These are phyloP conservation scores for Globisporangium spinosum DNA, from an alignment of 352 stramenopile genomes.

Conservation along the genomic window DNA sequence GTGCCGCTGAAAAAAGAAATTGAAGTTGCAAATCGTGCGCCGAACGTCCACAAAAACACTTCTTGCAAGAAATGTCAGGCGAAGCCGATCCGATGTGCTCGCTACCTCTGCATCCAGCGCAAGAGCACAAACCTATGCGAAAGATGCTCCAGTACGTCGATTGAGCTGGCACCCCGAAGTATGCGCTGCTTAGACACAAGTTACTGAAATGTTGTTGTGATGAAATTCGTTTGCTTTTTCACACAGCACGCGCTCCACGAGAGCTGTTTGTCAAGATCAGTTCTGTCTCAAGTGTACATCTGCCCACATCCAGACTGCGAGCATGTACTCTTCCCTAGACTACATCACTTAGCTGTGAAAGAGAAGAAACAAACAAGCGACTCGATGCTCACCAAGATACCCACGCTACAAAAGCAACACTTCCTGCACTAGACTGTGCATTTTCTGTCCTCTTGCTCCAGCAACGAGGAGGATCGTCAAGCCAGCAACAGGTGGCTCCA, in stretches of 20 bases:
- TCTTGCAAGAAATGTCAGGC: slow-evolving; percentile 70
- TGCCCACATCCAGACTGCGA: slow-evolving; percentile 52
- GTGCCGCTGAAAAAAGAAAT: slow-evolving; percentile 66
- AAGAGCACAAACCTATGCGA: slow-evolving; percentile 72
- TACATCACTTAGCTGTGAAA: slow-evolving; percentile 32
- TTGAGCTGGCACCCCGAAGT: not conserved
- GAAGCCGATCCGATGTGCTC: slow-evolving; percentile 72
- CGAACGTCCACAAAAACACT: slow-evolving; percentile 68
- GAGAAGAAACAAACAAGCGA: slow-evolving; percentile 14
- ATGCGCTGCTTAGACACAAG: not conserved
- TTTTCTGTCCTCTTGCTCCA: slow-evolving; percentile 22
- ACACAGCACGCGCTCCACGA: slow-evolving; percentile 74
- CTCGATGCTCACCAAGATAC: not conserved
- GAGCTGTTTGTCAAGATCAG: slow-evolving; percentile 64
- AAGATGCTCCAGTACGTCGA: slow-evolving; percentile 65
- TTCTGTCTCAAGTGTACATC: slow-evolving; percentile 55
- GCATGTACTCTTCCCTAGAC: slow-evolving; percentile 55
- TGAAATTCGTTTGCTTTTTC: not conserved
- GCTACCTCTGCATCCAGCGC: slow-evolving; percentile 79
- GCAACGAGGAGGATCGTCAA: slow-evolving; percentile 8
- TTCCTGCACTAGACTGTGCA: slow-evolving; percentile 4
- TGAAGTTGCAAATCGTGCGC: slow-evolving; percentile 63
- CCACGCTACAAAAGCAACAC: not conserved
- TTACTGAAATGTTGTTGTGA: not conserved
- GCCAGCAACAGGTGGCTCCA: not conserved